These are phyloP conservation scores for Alliaria petiolata DNA, from an alignment of 345 rosid species.

Conservation along the genomic window DNA sequence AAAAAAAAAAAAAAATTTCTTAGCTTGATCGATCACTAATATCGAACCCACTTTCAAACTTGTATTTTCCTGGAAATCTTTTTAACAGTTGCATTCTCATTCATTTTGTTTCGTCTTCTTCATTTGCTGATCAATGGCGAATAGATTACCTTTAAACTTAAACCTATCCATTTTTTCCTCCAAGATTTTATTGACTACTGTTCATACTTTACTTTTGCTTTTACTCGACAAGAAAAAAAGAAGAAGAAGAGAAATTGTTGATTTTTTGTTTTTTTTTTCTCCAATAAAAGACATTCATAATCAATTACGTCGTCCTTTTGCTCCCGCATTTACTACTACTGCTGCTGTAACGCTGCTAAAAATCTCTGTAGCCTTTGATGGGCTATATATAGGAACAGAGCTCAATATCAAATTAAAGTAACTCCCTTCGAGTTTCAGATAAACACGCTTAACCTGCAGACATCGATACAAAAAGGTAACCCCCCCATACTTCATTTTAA, in stretches of 20 bases:
- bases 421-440: background rate
- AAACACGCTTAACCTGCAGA: background rate
- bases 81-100: constrained; percentile 4
- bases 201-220: constrained; percentile 34
- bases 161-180: background rate
- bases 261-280: background rate
- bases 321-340: constrained; percentile 21
- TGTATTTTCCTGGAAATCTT: background rate
- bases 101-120: background rate
- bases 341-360: constrained; percentile 25
- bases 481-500: background rate
- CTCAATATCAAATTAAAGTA: background rate
- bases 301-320: constrained; percentile 25
- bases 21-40: too few relatives aligned
- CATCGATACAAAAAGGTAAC: background rate
- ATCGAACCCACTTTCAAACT: background rate
- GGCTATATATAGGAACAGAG: constrained; percentile 9
- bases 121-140: background rate
- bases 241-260: background rate
- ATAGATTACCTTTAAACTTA: background rate
- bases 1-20: background rate
- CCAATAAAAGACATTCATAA: background rate
- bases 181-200: constrained; percentile 18
- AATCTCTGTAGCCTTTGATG: constrained; percentile 30
- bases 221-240: constrained; percentile 8